Evolutionary conservation across 179 eudicot genomes (phyloP), one percentile per base, ranked within the genome.

Genomic region (Beta corolliflora): DNA sequence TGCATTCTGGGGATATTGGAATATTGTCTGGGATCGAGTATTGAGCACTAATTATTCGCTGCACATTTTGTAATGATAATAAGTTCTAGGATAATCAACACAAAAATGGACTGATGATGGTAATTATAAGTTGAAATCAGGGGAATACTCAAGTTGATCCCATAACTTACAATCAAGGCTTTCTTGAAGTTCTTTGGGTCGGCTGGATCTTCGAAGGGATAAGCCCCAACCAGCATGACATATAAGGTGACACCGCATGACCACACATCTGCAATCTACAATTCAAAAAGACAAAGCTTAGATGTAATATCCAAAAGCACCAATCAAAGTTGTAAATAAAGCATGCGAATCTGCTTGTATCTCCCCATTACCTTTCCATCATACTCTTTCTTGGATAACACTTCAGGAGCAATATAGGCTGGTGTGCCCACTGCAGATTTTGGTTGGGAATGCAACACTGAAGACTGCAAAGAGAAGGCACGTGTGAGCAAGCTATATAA

Each of bases 181-280:
- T 90, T 91, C 75, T 89, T 89, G 79, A 94, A 89, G 80, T 93
- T 90, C 63, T 83, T 91, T 21, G 94, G 97, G 82, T 94, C 95
- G 6, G 80, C 80, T 5, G 92, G 95, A 79, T 94, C 98, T 86
- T 90, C 94, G 79, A 93, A 94, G 14, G 98, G 97, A 84, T 94
- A 94, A 58, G 89, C 91, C 69, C 97, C 98, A 46, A 94, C 89
- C 29, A 93, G 76, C 98, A 94, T 94, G 76, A 93, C 95, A 82
- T 88, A 94, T 73, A 93, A 84, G 61, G 98, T 93, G 71, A 94
- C 98, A 69, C 98, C 97, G 82, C 94, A 92, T 29, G 96, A 94
- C 98, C 98, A 94, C 76, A 94, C 95, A 90, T 94, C 98, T 81
- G 97, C 95, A 87, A 94, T 82, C 97, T 94, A 82, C 77, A 73